Conservation (phyloP, 768 basidiomycete genomes). For the Stropharia rugosoannulata region DNA sequence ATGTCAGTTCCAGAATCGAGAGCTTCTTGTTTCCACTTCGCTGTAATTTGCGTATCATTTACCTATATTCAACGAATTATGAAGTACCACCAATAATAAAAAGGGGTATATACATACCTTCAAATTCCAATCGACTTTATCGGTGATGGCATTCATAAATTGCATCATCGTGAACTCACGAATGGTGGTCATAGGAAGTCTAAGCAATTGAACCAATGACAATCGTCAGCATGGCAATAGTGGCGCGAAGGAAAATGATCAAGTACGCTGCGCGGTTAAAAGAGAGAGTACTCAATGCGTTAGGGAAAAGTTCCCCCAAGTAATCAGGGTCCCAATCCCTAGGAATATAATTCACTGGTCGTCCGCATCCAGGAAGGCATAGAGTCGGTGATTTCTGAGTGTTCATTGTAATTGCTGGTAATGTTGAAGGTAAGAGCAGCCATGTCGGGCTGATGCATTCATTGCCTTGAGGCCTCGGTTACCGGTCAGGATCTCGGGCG, state of each 20-base stretch:
- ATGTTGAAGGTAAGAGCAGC: too few relatives aligned
- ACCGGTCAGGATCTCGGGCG: too few relatives aligned
- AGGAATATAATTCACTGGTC: constrained; percentile 23
- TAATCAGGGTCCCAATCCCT: constrained; percentile 9
- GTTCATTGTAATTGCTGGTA: too few relatives aligned
- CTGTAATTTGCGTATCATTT: constrained; percentile 18
- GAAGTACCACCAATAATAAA: neutral
- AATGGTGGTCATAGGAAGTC: constrained; percentile 21
- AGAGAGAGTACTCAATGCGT: constrained; percentile 10
- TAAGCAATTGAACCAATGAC: neutral
- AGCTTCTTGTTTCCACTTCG: constrained; percentile 26
- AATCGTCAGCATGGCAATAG: neutral
- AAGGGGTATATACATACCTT: constrained; percentile 20
- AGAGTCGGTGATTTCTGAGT: too few relatives aligned
- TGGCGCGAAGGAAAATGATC: neutral
- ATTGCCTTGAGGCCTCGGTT: too few relatives aligned
- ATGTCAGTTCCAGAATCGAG: constrained; percentile 15
- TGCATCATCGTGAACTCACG: constrained; percentile 33
- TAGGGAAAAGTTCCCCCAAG: constrained; percentile 14
- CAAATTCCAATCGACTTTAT: constrained; percentile 31
- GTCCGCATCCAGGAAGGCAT: constrained; percentile 26
- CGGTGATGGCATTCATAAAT: constrained; percentile 34
- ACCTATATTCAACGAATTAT: constrained; percentile 12
- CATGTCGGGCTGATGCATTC: too few relatives aligned
- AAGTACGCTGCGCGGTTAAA: constrained; percentile 7